Base-by-base conservation (phyloP, 192 early-diverging fungal species). In the Backusella psychrophila region DNA sequence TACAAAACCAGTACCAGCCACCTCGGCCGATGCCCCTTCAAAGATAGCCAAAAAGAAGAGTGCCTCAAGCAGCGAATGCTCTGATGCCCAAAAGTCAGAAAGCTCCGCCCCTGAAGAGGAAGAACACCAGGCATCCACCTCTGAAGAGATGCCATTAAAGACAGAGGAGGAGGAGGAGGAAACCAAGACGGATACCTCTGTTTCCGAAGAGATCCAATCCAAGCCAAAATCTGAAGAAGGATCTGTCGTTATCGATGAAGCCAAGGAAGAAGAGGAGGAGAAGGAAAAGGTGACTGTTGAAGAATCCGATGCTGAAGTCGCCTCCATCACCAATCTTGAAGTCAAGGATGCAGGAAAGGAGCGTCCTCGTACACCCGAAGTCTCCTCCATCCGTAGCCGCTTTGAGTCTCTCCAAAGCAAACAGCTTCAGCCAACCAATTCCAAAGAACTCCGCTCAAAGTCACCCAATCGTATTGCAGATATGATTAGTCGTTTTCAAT, bases 371-470 rank as follows among this genome's bases (percentile, higher is more conserved):
- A 75, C 63, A 34, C 74, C 59, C 21, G 63, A 75, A 66, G n/a
- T 75, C 0, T 4, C 74, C 29, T 65, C 56, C 8, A 35, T 75
- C 46, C 69, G 76, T 65, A 72, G 49, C 36, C 23, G 68, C 21
- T 72, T 77, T 77, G 76, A 72, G 65, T 52, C 39, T 6, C 39
- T 71, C 39, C 35, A 71, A 19, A 49, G 21, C 6, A 69, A 71
- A 2, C 39, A 49, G 19, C 42, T 71, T 6, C 42, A 49, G 1
- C 21, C 53, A 4, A 38, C 67, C 69, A 69, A 9, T 31, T 69
- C 66, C 23, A 71, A 70, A 63, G 71, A 66, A 17, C 34, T 77
- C 70, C 49, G 69, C 31, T 70, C 76, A 6, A 77, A 72, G n/a
- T 72, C 56, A 56, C 76, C 56, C 33, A 70, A 72, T 65, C 56